Base-by-base conservation (phyloP, 306 rosid genomes). In the Rosa persica region DNA sequence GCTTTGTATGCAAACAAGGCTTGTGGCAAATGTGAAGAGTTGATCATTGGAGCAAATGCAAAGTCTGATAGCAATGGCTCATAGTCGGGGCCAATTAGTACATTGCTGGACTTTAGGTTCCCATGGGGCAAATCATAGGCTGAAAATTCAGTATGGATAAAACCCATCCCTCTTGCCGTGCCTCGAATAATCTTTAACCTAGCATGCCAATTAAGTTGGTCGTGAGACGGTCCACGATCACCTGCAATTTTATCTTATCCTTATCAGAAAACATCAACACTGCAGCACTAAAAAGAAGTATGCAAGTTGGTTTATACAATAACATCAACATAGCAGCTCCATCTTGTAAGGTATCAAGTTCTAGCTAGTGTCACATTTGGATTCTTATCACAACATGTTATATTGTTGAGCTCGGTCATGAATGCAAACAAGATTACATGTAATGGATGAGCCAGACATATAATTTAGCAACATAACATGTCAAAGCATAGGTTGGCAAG, bases 81-180 rank as follows among this genome's bases (percentile, higher is more conserved):
- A 30, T 73, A 82, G 12, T 85, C 86, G 16, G 86, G 87, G 78
- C 88, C 87, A 13, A 94, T 84, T 12, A 94, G 90, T 62, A 94
- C 42, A 65, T 94, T 94, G 84, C 93, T 89, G 42, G 97, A 92
- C 75, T 94, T 94, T 64, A 94, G 88, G 74, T 94, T 89, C 1
- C 98, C 98, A 64, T 94, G 98, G 22, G 98, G 97, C 44, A 94
- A 70, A 72, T 81, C 75, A 10, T n/a, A 84, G 27, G 78, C 64
- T 43, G 88, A 72, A 5, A 78, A 69, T 52, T 88, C 83, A 2
- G 69, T 76, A 68, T 90, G 87, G 75, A 94, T 82, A 80, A 84
- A 89, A 43, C 42, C 76, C 87, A 94, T 51, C 67, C 98, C 98
- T 79, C 85, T 79, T 4, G 89, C 90, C 4, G 89, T 88, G 78